phyloP scores from a whole-genome alignment of 2,329 filamentous ascomycete species.

The Blastomyces gilchristii region DNA sequence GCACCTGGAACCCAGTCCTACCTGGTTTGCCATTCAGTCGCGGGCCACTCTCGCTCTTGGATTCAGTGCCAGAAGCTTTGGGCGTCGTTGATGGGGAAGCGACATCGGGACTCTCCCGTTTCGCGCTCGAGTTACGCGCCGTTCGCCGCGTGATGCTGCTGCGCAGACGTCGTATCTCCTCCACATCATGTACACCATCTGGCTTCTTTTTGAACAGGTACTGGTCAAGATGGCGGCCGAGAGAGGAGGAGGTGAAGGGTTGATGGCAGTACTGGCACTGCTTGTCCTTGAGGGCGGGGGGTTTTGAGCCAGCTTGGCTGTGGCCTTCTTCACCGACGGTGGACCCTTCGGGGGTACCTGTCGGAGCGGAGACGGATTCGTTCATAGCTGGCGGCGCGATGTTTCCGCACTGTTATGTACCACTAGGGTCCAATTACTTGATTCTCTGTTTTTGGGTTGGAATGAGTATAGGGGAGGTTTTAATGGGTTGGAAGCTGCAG shows the following conservation, averaged over 20 bases:
- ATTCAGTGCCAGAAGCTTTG: constrained; percentile 14
- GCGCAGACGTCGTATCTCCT: constrained; percentile 73
- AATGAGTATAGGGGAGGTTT: not conserved
- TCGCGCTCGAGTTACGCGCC: constrained; percentile 52
- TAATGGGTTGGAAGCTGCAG: not conserved
- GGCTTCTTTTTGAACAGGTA: constrained; percentile 93
- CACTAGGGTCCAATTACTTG: not conserved
- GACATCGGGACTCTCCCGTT: constrained; percentile 53
- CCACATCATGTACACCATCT: constrained; percentile 82
- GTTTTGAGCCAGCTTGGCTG: constrained; percentile 21
- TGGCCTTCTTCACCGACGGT: constrained; percentile 5
- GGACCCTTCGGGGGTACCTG: constrained; percentile 11
- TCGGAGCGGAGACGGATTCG: constrained; percentile 7
- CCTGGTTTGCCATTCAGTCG: constrained; percentile 29
- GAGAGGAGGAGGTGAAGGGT: constrained; percentile 83
- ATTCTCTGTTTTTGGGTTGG: not conserved
- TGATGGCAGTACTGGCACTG: constrained; percentile 81
- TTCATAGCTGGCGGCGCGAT: constrained; percentile 8
- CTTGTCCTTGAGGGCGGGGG: constrained; percentile 64
- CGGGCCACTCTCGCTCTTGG: constrained; percentile 10
- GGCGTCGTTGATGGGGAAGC: constrained; percentile 34
- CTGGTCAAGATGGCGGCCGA: constrained; percentile 85
- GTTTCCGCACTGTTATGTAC: not conserved
- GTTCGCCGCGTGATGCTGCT: constrained; percentile 80
- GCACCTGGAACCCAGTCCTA: constrained; percentile 33